Percentiles rank a stretch among this genome's conserved stretches.
phyloP scores from a whole-genome alignment of 305 asterid genomes.

The Solanum chacoense region DNA sequence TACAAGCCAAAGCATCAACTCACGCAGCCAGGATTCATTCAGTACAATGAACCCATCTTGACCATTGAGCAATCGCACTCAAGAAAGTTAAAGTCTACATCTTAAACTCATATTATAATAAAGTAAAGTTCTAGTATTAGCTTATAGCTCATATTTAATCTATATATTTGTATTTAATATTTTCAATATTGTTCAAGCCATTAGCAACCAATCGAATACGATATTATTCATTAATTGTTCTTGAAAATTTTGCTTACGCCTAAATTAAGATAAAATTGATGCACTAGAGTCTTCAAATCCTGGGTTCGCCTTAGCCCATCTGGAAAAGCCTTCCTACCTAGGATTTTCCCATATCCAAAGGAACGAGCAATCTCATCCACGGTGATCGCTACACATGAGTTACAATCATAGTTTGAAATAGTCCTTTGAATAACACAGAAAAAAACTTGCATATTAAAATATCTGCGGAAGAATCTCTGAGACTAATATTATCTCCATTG shows the following conservation, averaged over 20 bases:
- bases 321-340: no score
- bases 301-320: accelerated
- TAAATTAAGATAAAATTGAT: no score
- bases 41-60: background rate
- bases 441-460: background rate
- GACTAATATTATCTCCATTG: background rate
- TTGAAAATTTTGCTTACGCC: background rate
- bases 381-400: background rate
- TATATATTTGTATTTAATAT: no score
- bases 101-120: background rate
- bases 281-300: background rate
- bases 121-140: no score
- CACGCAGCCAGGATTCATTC: background rate
- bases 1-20: background rate
- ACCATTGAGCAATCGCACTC: background rate
- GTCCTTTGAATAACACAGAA: background rate
- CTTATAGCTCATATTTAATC: background rate
- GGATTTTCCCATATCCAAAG: no score
- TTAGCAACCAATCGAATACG: background rate
- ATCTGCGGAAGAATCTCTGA: background rate
- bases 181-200: background rate
- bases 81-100: background rate
- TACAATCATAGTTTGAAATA: background rate
- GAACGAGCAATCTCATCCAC: no score
- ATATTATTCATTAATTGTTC: background rate